These are phyloP conservation scores for Clausena lansium DNA, from an alignment of 345 rosid species.

Conservation along the genomic window DNA sequence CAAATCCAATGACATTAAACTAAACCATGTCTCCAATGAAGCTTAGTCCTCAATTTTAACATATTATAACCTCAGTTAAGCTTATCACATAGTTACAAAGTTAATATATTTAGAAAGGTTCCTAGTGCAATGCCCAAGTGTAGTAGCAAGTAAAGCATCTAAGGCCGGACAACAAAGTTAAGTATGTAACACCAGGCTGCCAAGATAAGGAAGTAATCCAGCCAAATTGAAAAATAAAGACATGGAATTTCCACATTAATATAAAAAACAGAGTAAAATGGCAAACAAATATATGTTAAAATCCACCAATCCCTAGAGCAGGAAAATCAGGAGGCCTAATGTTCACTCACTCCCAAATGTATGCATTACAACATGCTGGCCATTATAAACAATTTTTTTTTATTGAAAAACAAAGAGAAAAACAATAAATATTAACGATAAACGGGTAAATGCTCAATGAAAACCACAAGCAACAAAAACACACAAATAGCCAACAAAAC, in stretches of 20 bases:
- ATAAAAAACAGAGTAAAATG: too few relatives aligned
- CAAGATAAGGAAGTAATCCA: not conserved
- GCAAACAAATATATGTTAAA: too few relatives aligned
- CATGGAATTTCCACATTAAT: not conserved
- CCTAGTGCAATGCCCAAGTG: too few relatives aligned
- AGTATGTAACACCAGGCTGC: too few relatives aligned
- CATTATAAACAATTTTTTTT: not conserved
- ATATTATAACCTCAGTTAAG: not conserved
- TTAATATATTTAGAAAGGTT: not conserved
- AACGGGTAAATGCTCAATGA: not conserved
- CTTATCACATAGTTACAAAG: not conserved
- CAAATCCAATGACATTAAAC: not conserved
- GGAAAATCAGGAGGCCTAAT: not conserved
- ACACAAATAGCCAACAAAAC: not conserved
- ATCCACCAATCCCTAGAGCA: too few relatives aligned
- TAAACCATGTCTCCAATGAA: not conserved
- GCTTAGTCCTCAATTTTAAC: not conserved
- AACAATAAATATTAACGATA: not conserved
- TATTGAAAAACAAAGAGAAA: too few relatives aligned
- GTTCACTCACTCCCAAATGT: not conserved
- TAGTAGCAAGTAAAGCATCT: too few relatives aligned
- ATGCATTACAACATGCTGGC: not conserved
- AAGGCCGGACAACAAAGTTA: too few relatives aligned
- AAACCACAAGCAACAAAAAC: too few relatives aligned
- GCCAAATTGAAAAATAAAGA: not conserved